phyloP scores from a whole-genome alignment of 176 grass and related monocot species.

The Hordeum marinum region DNA sequence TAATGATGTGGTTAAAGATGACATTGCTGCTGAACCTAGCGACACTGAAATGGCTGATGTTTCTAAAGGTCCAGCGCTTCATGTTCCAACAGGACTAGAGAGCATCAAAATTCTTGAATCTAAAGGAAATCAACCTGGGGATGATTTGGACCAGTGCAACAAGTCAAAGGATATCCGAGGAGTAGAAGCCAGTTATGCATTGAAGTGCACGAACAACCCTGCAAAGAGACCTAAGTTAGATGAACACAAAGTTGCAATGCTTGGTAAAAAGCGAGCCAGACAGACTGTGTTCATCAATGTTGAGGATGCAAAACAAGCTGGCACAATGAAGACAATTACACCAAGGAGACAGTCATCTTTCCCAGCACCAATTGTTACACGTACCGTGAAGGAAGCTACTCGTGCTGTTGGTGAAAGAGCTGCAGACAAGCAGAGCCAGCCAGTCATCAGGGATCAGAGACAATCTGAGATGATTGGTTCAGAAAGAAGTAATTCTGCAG shows the following conservation, averaged over 20 bases:
- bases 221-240: slow-evolving; percentile 82
- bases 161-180: slow-evolving; percentile 80
- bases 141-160: slow-evolving; percentile 51
- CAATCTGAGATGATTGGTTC: slow-evolving; percentile 50
- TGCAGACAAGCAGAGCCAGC: slow-evolving; percentile 55
- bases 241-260: slow-evolving; percentile 88
- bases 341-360: slow-evolving; percentile 85
- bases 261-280: slow-evolving; percentile 89
- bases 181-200: slow-evolving; percentile 85
- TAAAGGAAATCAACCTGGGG: slow-evolving; percentile 47
- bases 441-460: slow-evolving; percentile 47
- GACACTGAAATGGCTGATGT: slow-evolving; percentile 50
- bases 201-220: slow-evolving; percentile 74
- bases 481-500: slow-evolving; percentile 53
- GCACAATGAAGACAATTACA: slow-evolving; percentile 80
- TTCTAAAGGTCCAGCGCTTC: slow-evolving; percentile 39
- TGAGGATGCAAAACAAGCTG: slow-evolving; percentile 92
- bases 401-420: slow-evolving; percentile 43
- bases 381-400: slow-evolving; percentile 74
- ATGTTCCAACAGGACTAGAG: slow-evolving; percentile 26
- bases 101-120: slow-evolving; percentile 33
- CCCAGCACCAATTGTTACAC: slow-evolving; percentile 81
- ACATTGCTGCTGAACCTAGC: slow-evolving; percentile 33
- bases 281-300: slow-evolving; percentile 94
- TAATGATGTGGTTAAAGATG: slow-evolving; percentile 29